Percentiles rank a stretch among this genome's conserved stretches.
phyloP scores from a whole-genome alignment of 176 grass and related monocot genomes.

The Aechmea fasciata region DNA sequence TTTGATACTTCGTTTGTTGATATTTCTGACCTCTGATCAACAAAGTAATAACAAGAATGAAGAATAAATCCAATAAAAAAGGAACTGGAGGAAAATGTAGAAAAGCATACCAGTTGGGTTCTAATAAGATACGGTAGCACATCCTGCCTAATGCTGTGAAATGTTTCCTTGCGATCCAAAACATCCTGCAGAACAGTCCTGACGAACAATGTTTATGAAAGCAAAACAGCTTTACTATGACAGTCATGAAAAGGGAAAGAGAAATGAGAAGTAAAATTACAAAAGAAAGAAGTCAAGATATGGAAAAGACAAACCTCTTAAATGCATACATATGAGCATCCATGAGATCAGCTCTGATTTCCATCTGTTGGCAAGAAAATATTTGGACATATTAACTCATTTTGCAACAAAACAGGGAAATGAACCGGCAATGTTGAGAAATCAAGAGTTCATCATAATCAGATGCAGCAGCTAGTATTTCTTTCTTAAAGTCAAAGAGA shows the following conservation, averaged over 20 bases:
- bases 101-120: constrained; percentile 75
- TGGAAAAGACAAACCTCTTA: constrained; percentile 50
- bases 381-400: not conserved
- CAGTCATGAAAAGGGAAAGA: not conserved
- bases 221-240: no score
- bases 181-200: constrained; percentile 78
- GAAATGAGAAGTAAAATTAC: not conserved
- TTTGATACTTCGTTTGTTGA: constrained; percentile 31
- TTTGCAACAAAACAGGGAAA: not conserved
- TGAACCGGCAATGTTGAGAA: not conserved
- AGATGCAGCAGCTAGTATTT: no score
- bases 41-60: constrained; percentile 17
- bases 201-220: constrained; percentile 5
- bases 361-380: constrained; percentile 42
- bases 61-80: not conserved
- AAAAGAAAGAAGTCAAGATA: constrained; percentile 7
- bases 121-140: constrained; percentile 85
- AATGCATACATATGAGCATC: constrained; percentile 99
- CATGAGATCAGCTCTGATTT: constrained; percentile 96
- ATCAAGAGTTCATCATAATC: not conserved
- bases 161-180: constrained; percentile 69
- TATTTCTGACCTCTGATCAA: constrained; percentile 63
- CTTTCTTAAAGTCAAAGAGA: no score
- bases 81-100: constrained; percentile 1
- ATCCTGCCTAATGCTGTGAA: constrained; percentile 78